Evolutionary conservation across 768 basidiomycete genomes (phyloP), one percentile per base, ranked within the genome.

Genomic region (Tephrocybe rancida): DNA sequence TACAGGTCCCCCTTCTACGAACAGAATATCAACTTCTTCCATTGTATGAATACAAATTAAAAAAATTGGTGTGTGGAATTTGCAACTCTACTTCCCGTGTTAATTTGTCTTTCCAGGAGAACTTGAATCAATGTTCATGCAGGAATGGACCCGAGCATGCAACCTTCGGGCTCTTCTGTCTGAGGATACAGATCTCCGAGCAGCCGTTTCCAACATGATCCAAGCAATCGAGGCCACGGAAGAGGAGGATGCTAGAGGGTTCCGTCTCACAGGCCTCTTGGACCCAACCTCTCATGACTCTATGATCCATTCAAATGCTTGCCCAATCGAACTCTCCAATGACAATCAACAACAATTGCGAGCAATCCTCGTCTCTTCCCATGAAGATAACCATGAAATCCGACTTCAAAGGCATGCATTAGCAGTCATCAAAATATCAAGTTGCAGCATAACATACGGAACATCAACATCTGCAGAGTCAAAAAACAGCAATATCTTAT

Each of bases 21-120:
- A 39, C n/a, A n/a, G n/a, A n/a, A n/a, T n/a, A n/a, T n/a, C n/a
- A n/a, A n/a, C n/a, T n/a, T n/a, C n/a, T n/a, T n/a, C n/a, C n/a
- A n/a, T n/a, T n/a, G n/a, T n/a, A 50, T 61, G 3, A 61, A 60
- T 49, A 61, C 51, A 1, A 63, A 63, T n/a, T 48, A 26, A 49
- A 14, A 61, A 59, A 41, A 19, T 61, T 19, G 56, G 61, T 63
- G 34, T 13, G 47, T 49, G 18, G 5, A 22, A 50, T n/a, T 21
- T 37, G n/a, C n/a, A n/a, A n/a, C n/a, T n/a, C n/a, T 11, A 10
- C 21, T 18, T 8, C 41, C 7, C 6, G 4, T 7, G 34, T 21
- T n/a, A 44, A 18, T 37, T 22, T 22, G 38, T 7, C 42, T 25
- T 27, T 30, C 22, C 22, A 59, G 57, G 57, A 38, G 43, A 58